Base-by-base conservation (phyloP, 768 basidiomycete species). In the Chalciporus piperatus region DNA sequence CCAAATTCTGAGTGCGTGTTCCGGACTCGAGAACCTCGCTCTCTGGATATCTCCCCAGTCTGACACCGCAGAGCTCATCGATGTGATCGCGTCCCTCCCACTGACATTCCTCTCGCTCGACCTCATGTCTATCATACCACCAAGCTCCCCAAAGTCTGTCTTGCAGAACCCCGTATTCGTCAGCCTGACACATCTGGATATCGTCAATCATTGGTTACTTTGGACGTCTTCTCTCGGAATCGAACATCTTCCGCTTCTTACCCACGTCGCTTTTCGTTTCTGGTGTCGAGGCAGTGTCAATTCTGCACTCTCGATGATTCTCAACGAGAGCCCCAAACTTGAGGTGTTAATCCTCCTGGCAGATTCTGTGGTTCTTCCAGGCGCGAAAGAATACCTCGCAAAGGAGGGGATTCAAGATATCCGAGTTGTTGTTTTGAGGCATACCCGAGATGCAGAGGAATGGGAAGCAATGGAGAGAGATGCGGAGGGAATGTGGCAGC, bases 151-250 rank as follows among this genome's bases (percentile, higher is more conserved):
- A 12, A 23, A 45, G 20, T 22, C 28, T 17, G 35, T 32, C 6
- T 35, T 52, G 37, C 52, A 32, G 9, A 23, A 48, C 38, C 61
- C 58, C 10, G 48, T 16, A 17, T 62, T 60, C 35, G 25, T 27
- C 4, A 40, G 43, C 32, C 37, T 63, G 1, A 58, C 59, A 12
- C 56, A 60, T 20, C 59, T 64, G 17, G 59, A 63, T 20, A 38
- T 64, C 41, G 44, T 61, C n/a, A 52, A 61, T 19, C 46, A 56
- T 9, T 61, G 59, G 59, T 43, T 50, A 1, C 47, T 63, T 8
- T 63, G 56, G 59, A 54, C 28, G n/a, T 55, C 62, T 2, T 47
- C 54, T 2, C 45, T 54, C 19, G 54, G 58, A 2, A 56, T 65
- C 43, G 55, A 64, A 25, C 19, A 40, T 33, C 46, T 58, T 3